A percentile compares a stretch with the other conserved stretches of the same genome.
Evolutionary conservation across 768 basidiomycete genomes (phyloP).

Genomic region (Hypholoma fasciculare): DNA sequence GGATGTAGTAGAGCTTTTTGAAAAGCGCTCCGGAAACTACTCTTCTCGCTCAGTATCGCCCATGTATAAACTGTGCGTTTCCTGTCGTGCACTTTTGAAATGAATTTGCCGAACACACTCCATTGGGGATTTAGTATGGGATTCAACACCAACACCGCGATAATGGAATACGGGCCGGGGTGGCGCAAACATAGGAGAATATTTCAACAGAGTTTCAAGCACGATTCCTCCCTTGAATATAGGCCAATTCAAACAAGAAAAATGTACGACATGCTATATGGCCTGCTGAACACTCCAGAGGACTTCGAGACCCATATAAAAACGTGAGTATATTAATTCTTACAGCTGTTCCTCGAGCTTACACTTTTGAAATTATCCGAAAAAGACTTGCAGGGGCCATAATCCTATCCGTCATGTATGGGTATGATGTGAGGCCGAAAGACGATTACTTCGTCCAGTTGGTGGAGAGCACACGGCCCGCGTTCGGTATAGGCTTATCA

Average conservation of each 20-base stretch:
- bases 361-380: background rate
- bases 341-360: too few relatives aligned
- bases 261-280: conserved; percentile 28
- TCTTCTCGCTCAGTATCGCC: background rate
- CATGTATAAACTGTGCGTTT: background rate
- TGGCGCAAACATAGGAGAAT: conserved; percentile 37
- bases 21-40: background rate
- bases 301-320: conserved; percentile 12
- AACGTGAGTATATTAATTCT: conserved; percentile 1
- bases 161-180: conserved; percentile 24
- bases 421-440: conserved; percentile 23
- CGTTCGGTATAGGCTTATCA: background rate
- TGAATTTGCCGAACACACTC: too few relatives aligned
- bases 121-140: background rate
- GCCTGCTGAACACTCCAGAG: conserved; percentile 18
- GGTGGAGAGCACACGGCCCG: background rate
- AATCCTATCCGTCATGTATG: conserved; percentile 36
- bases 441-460: conserved; percentile 22
- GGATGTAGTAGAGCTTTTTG: background rate
- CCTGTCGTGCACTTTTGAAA: background rate
- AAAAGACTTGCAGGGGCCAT: conserved; percentile 31
- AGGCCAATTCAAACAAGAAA: conserved; percentile 26
- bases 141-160: background rate
- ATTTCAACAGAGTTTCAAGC: conserved; percentile 34
- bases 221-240: conserved; percentile 24